These are phyloP conservation scores for Exophiala dermatitidis DNA, from an alignment of 2,329 filamentous ascomycete species.

Conservation along the genomic window DNA sequence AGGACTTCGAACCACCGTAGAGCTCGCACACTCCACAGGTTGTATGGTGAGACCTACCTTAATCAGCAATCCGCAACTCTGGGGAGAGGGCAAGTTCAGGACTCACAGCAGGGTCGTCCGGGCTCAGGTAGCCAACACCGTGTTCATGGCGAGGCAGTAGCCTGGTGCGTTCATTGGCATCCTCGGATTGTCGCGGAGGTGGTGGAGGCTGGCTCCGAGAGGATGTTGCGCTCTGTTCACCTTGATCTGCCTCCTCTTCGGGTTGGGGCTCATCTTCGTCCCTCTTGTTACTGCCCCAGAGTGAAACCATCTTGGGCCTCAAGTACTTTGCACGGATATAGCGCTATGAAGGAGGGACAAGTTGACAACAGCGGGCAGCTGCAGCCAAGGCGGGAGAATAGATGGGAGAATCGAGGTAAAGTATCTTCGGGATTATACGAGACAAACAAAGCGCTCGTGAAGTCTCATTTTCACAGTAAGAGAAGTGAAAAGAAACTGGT, in stretches of 20 bases:
- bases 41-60: conserved; percentile 69
- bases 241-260: conserved; percentile 19
- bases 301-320: conserved; percentile 41
- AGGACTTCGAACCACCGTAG: conserved; percentile 70
- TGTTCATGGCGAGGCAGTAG: conserved; percentile 54
- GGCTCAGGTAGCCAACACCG: conserved; percentile 62
- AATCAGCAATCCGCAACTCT: neutral
- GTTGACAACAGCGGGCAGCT: too few species aligned
- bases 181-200: conserved; percentile 27
- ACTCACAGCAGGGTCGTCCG: conserved; percentile 72
- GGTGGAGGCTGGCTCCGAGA: conserved; percentile 17
- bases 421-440: neutral
- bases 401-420: neutral
- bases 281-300: conserved; percentile 51
- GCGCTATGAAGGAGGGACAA: neutral
- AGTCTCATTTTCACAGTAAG: neutral
- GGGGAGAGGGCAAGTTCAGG: neutral
- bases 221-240: conserved; percentile 4
- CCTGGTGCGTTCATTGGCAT: conserved; percentile 56
- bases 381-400: too few species aligned
- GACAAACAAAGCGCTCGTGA: neutral
- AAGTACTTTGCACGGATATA: neutral
- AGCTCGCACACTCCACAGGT: conserved; percentile 81
- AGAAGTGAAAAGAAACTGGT: neutral
- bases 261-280: conserved; percentile 33